Evolutionary conservation across 345 rosid genomes (phyloP).

Genomic region (Eucalyptus tenuipes): DNA sequence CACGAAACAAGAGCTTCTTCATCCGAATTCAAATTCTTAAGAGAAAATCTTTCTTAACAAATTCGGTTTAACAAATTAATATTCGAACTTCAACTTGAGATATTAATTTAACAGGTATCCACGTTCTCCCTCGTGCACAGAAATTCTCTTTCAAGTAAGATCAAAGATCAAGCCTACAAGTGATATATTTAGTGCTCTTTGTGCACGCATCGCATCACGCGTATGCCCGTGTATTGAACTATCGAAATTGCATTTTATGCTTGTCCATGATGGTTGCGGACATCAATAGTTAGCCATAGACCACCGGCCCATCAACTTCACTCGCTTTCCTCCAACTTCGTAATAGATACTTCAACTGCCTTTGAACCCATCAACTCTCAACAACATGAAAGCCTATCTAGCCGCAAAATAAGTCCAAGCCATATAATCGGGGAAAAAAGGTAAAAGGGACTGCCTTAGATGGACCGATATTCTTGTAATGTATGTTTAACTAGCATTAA

Average conservation of each 20-base stretch:
- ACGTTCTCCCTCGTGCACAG: neutral
- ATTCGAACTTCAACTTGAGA: too few relatives aligned
- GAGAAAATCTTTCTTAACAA: too few relatives aligned
- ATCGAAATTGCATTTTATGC: neutral
- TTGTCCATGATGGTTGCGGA: neutral
- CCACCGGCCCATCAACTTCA: neutral
- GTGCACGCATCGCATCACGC: neutral
- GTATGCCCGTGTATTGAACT: too few relatives aligned
- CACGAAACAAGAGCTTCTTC: too few relatives aligned
- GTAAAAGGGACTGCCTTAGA: neutral
- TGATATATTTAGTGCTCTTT: neutral
- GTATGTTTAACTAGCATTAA: neutral
- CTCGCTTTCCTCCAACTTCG: neutral
- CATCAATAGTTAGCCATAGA: neutral
- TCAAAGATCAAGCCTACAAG: neutral
- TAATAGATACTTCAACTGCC: neutral
- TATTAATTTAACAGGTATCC: neutral
- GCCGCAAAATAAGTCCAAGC: neutral
- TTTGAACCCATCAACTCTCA: neutral
- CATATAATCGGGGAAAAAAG: neutral
- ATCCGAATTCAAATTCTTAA: too few relatives aligned
- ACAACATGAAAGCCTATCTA: neutral
- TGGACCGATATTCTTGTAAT: neutral
- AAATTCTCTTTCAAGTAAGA: neutral
- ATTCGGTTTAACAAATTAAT: too few relatives aligned